Evolutionary conservation across 140 eudicot species (phyloP).

Genomic region (Senecio squalidus): DNA sequence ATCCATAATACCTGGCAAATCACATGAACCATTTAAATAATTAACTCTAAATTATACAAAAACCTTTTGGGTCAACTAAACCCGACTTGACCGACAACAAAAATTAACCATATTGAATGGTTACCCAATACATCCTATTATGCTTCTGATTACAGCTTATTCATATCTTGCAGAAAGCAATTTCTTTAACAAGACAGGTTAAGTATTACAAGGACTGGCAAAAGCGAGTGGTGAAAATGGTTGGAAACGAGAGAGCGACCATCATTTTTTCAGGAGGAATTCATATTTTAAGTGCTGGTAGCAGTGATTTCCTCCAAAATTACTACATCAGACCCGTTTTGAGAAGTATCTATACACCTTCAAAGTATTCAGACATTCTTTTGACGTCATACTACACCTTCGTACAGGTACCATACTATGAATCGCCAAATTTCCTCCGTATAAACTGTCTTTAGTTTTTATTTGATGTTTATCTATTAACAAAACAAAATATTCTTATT

Average conservation of each 20-base stretch:
- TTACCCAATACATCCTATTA: too few species aligned
- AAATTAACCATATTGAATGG: too few species aligned
- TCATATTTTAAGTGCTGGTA: slow-evolving; percentile 71
- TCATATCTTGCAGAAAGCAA: slow-evolving; percentile 42
- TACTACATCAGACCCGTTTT: slow-evolving; percentile 60
- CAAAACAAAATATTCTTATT: too few species aligned
- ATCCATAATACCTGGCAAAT: too few species aligned
- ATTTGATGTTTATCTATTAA: too few species aligned
- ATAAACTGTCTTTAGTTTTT: too few species aligned
- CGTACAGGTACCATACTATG: slow-evolving; percentile 68
- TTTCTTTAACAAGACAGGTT: slow-evolving; percentile 52
- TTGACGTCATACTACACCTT: slow-evolving; percentile 41
- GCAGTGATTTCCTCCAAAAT: slow-evolving; percentile 72
- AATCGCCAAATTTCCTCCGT: too few species aligned
- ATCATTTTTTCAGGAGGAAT: slow-evolving; percentile 50
- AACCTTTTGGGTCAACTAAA: too few species aligned
- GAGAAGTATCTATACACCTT: slow-evolving; percentile 35
- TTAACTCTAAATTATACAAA: too few species aligned
- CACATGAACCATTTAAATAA: too few species aligned
- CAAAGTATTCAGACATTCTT: slow-evolving; percentile 53
- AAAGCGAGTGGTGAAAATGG: slow-evolving; percentile 47
- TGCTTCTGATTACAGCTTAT: neutral
- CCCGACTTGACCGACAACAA: too few species aligned
- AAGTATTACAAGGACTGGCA: slow-evolving; percentile 61
- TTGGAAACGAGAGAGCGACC: slow-evolving; percentile 46